These are phyloP conservation scores for Teratosphaeria destructans DNA, from an alignment of 2,329 filamentous ascomycete genomes.

Conservation along the genomic window DNA sequence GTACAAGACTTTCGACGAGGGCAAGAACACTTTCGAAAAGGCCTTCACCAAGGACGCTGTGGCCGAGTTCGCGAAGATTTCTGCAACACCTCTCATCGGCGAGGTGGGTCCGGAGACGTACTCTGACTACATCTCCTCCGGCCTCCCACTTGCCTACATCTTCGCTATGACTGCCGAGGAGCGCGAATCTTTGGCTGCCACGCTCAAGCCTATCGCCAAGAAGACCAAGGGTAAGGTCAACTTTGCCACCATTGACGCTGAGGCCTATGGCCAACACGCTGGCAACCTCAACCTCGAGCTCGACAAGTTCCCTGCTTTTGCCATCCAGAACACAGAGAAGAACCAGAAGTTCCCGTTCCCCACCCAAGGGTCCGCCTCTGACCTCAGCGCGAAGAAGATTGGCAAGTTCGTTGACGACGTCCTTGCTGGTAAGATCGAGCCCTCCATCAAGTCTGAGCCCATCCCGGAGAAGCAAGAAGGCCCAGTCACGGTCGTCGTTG, in stretches of 20 bases:
- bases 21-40: slow-evolving; percentile 74
- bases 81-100: slow-evolving; percentile 81
- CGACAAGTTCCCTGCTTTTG: slow-evolving; percentile 92
- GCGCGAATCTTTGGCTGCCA: slow-evolving; percentile 64
- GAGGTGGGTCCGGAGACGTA: slow-evolving; percentile 98
- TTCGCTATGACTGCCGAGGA: slow-evolving; percentile 89
- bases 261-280: slow-evolving; percentile 86
- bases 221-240: slow-evolving; percentile 91
- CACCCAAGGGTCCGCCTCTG: slow-evolving; percentile 58
- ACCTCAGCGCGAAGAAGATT: slow-evolving; percentile 64
- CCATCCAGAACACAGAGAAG: slow-evolving; percentile 89
- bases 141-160: slow-evolving; percentile 91
- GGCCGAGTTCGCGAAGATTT: slow-evolving; percentile 69
- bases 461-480: slow-evolving; percentile 90
- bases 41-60: slow-evolving; percentile 75
- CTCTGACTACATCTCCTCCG: slow-evolving; percentile 83
- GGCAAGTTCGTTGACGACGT: slow-evolving; percentile 79
- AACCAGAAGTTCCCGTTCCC: slow-evolving; percentile 90
- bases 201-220: slow-evolving; percentile 77
- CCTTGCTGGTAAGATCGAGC: slow-evolving; percentile 74
- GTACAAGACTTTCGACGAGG: slow-evolving; percentile 97
- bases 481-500: slow-evolving; percentile 77
- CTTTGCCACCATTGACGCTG: slow-evolving; percentile 96
- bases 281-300: slow-evolving; percentile 94
- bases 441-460: slow-evolving; percentile 97